These are phyloP conservation scores for Dalechampia spathulata DNA, from an alignment of 441 rosid genomes.

Conservation along the genomic window DNA sequence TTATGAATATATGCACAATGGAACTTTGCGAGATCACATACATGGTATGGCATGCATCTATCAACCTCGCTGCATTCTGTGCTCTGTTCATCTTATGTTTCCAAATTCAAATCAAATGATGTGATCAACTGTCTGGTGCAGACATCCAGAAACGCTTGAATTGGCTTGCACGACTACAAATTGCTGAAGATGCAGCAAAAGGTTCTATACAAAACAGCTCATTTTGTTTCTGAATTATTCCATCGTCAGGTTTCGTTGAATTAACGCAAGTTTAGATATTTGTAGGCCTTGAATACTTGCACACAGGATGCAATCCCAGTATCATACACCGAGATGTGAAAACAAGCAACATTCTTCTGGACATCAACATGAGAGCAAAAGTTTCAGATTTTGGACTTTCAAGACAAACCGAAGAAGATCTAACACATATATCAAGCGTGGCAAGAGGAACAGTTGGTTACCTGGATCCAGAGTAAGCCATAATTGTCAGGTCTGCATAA, in stretches of 20 bases:
- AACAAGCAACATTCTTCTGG: constrained; percentile 88
- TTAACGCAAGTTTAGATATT: constrained; percentile 31
- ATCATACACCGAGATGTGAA: constrained; percentile 95
- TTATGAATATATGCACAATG: constrained; percentile 96
- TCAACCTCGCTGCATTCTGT: background rate
- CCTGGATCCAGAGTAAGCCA: constrained; percentile 88
- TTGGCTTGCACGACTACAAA: constrained; percentile 67
- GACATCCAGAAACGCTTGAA: constrained; percentile 46
- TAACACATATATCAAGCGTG: constrained; percentile 83
- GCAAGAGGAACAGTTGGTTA: constrained; percentile 93
- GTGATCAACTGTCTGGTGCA: constrained; percentile 39
- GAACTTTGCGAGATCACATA: constrained; percentile 74
- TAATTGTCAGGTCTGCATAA: constrained; percentile 1
- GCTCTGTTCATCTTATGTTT: constrained; percentile 4
- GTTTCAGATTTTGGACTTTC: constrained; percentile 98
- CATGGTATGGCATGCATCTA: constrained; percentile 53
- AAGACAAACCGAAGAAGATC: constrained; percentile 84
- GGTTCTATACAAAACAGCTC: constrained; percentile 34
- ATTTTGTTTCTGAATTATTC: constrained; percentile 1
- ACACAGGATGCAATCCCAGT: constrained; percentile 86
- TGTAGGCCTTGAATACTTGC: constrained; percentile 94
- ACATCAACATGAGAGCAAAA: constrained; percentile 93
- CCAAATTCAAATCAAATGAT: background rate
- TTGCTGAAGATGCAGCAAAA: constrained; percentile 95
- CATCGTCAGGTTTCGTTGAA: constrained; percentile 5